These are phyloP conservation scores for Ambrosia hybrid DNA, from an alignment of 140 eudicot genomes.

Conservation along the genomic window DNA sequence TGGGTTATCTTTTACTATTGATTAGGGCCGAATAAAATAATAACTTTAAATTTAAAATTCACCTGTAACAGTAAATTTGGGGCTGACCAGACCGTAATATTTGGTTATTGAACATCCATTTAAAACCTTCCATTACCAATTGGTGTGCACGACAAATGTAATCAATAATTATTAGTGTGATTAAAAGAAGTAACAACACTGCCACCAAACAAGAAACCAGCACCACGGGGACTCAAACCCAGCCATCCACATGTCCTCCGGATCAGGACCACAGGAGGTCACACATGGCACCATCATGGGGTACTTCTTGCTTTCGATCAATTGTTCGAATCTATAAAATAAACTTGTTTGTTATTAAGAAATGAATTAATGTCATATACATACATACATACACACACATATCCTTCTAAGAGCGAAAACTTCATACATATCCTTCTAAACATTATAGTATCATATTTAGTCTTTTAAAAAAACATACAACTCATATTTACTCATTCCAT, in stretches of 20 bases:
- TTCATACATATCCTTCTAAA: background rate
- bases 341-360: constrained; percentile 11
- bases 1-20: background rate
- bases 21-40: background rate
- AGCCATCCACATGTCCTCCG: constrained; percentile 97
- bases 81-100: constrained; percentile 99
- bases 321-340: constrained; percentile 82
- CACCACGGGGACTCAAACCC: constrained; percentile 99
- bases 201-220: constrained; percentile 96
- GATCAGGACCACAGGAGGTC: constrained; percentile 99
- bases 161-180: constrained; percentile 81
- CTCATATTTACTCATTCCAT: background rate
- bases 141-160: constrained; percentile 98
- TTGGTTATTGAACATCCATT: constrained; percentile 97
- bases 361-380: no score
- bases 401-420: no score
- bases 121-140: constrained; percentile 95
- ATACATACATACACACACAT: no score
- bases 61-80: constrained; percentile 99
- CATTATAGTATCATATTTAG: background rate
- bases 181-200: constrained; percentile 84
- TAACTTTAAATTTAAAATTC: background rate
- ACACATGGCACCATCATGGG: constrained; percentile 99
- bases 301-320: constrained; percentile 98
- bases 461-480: background rate